Conservation (phyloP, 1,139 yeast species). For the Candida smagusa region DNA sequence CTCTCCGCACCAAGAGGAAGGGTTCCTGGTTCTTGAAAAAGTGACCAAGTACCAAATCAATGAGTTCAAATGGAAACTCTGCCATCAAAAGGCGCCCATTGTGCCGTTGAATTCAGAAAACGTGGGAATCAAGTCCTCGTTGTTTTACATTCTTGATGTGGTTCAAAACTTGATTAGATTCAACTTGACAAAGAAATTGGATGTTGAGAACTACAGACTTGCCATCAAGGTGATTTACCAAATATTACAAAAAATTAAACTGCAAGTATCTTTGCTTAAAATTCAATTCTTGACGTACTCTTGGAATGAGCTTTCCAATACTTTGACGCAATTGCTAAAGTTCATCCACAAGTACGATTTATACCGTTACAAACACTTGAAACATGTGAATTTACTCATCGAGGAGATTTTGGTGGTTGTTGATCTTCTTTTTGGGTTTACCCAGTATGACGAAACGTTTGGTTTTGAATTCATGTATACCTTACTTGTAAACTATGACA, state of each 20-base stretch:
- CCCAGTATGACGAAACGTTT: background rate
- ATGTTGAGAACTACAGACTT: constrained; percentile 27
- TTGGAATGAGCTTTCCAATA: constrained; percentile 30
- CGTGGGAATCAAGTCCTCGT: constrained; percentile 26
- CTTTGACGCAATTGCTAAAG: constrained; percentile 23
- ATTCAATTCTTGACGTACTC: constrained; percentile 16
- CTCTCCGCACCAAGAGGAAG: constrained; percentile 12
- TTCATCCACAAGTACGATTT: constrained; percentile 24
- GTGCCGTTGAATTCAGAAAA: constrained; percentile 25
- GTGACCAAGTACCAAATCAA: constrained; percentile 25
- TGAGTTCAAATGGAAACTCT: constrained; percentile 41
- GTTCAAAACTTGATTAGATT: constrained; percentile 35
- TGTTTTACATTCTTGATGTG: constrained; percentile 38
- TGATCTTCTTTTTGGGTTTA: constrained; percentile 15
- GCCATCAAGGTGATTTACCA: constrained; percentile 23
- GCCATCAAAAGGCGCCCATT: constrained; percentile 38
- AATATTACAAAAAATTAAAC: constrained; percentile 13
- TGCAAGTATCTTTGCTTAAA: background rate
- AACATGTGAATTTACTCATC: constrained; percentile 16
- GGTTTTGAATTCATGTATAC: constrained; percentile 26
- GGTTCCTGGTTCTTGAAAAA: constrained; percentile 10
- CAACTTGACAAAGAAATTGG: constrained; percentile 36
- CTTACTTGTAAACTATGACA: constrained; percentile 30
- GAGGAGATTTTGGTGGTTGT: constrained; percentile 28
- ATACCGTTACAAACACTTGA: constrained; percentile 14